A percentile compares a stretch with the other conserved stretches of the same genome.
These are phyloP conservation scores for Arthrinium phaeospermum DNA, from an alignment of 2,329 filamentous ascomycete species.

Conservation along the genomic window DNA sequence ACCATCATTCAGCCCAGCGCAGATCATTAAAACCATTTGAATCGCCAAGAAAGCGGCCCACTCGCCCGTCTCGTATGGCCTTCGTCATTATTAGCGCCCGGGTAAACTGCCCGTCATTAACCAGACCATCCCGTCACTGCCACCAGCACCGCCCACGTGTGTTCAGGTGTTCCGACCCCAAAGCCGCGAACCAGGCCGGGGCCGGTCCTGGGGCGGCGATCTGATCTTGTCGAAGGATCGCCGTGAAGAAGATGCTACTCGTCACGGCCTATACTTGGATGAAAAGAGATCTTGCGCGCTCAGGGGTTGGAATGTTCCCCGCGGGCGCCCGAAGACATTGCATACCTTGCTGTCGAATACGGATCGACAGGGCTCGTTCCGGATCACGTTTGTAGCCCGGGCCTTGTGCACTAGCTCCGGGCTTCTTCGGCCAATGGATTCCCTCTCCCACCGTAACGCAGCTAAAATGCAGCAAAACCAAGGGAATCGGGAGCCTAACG, in stretches of 20 bases:
- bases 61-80: no score
- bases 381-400: slow-evolving; percentile 54
- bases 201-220: slow-evolving; percentile 41
- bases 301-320: slow-evolving; percentile 58
- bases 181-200: slow-evolving; percentile 25
- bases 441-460: neutral
- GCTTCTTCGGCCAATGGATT: slow-evolving; percentile 12
- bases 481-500: no score
- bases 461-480: no score
- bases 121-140: no score
- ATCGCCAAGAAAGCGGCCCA: no score
- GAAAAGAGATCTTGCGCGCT: slow-evolving; percentile 68
- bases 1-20: no score
- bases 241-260: slow-evolving; percentile 40
- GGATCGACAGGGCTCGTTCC: slow-evolving; percentile 47
- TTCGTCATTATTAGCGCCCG: no score
- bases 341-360: slow-evolving; percentile 53
- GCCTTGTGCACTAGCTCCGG: slow-evolving; percentile 30
- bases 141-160: no score
- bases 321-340: slow-evolving; percentile 63
- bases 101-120: no score
- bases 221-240: slow-evolving; percentile 42
- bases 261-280: slow-evolving; percentile 51
- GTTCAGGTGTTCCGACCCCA: no score
- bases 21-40: no score